Base-by-base conservation (phyloP, 305 asterid genomes). In the Petunia hybrid region DNA sequence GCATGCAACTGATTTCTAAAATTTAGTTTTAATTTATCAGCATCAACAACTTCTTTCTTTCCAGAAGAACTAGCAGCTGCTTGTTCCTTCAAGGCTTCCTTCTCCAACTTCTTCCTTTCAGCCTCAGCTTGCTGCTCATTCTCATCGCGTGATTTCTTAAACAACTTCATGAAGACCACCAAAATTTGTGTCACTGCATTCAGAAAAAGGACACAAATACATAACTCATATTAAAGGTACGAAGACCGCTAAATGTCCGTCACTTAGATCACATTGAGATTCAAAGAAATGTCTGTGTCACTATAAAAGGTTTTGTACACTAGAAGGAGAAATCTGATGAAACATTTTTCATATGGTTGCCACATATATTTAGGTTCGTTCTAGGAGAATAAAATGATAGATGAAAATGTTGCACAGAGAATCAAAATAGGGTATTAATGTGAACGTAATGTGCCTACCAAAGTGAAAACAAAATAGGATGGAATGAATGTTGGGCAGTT, bases 61-160 rank as follows among this genome's bases (percentile, higher is more conserved):
- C 93, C 91, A 14, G 97, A 94, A 75, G 97, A 86, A 84, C 84
- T 90, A 42, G 97, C 86, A 63, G 88, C 91, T 42, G 91, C 89
- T 85, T 91, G 97, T 86, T 92, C 97, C 88, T 93, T 91, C 42
- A 92, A 92, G 45, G 97, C 97, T 91, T 95, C 98, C 91, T 93
- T 96, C 82, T 93, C 98, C 87, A 94, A 45, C 86, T 93, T 96
- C 89, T 88, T 92, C 95, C 90, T 96, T 87, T 96, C 99, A 80
- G 95, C 95, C 48, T 92, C 98, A 22, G 98, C 97, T 83, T 62
- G 86, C 86, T 89, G 95, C 87, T 81, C 93, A 10, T 96, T 96
- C 89, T 96, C 99, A 1, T 91, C 97, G 0, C 93, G 94, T 16
- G 98, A 83, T 87, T 96, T 96, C 53, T 88, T 91, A 79, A 96